Evolutionary conservation across 345 rosid genomes (phyloP).

Genomic region (Mallotus nudiflorus): DNA sequence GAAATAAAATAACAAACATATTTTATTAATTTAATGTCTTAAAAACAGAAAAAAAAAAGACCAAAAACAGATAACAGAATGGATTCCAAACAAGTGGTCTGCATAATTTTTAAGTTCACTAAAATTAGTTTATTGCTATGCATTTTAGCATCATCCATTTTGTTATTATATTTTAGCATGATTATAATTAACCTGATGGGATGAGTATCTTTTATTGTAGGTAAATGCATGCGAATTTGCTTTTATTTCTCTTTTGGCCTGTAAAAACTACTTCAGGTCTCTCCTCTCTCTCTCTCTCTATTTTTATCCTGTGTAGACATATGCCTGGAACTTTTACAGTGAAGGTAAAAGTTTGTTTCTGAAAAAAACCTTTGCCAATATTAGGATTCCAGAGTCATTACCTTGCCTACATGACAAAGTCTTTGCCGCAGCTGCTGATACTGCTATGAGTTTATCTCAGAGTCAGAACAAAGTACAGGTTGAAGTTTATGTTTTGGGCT

Average conservation of each 20-base stretch:
- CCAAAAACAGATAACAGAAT: too few species aligned
- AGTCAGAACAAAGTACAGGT: constrained; percentile 53
- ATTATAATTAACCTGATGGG: not conserved
- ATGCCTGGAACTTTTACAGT: not conserved
- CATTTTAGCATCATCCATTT: not conserved
- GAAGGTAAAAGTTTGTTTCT: not conserved
- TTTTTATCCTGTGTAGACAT: not conserved
- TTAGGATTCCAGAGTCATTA: constrained; percentile 72
- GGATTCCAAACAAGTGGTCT: too few species aligned
- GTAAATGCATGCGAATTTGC: constrained; percentile 35
- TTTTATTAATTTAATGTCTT: too few species aligned
- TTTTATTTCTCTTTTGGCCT: constrained; percentile 23
- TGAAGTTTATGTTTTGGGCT: constrained; percentile 13
- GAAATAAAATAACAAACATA: too few species aligned
- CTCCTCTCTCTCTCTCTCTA: not conserved
- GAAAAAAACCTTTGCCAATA: constrained; percentile 18
- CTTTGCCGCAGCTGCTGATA: constrained; percentile 72
- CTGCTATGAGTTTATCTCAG: constrained; percentile 48
- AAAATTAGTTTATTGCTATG: not conserved
- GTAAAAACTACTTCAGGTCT: constrained; percentile 28
- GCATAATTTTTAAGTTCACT: not conserved
- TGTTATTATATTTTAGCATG: not conserved
- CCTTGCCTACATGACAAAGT: constrained; percentile 77
- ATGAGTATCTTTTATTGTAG: constrained; percentile 7
- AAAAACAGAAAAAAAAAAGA: too few species aligned